Evolutionary conservation across 148 eudicot species (phyloP), one percentile per base, ranked within the genome.

Genomic region (Silene latifolia): DNA sequence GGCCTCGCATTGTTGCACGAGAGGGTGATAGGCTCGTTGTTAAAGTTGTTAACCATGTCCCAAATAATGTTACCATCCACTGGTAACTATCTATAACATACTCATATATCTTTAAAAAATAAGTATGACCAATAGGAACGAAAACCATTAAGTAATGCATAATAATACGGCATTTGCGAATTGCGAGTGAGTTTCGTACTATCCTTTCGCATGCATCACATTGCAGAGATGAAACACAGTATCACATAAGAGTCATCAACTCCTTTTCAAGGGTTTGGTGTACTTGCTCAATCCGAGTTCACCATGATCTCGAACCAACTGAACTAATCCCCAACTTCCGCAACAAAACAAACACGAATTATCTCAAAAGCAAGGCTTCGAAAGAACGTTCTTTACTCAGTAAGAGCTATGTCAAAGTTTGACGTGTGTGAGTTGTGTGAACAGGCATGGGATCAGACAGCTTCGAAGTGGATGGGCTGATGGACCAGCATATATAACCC

Each of bases 401-500:
- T 39, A 39, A 39, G 56, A 13, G 56, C 17, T 4, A 11, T 12
- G 56, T 51, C 14, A 15, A 51, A 51, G 9, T 13, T 51, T 51
- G 56, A 51, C 56, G 9, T 51, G 11, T 39, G 23, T 10, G 32
- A 14, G 46, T 13, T 64, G 29, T 51, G 71, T 74, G 32, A 23
- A 66, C 68, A 87, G 89, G 88, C 90, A 87, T 76, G 88, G 90
- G 10, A 80, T 87, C 58, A 69, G 87, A 66, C 90, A 87, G 19
- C 67, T 87, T 4, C 69, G 76, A 80, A 87, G 80, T 23, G 90
- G 88, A 63, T 87, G 89, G 89, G 89, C 89, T 11, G 89, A 87
- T 54, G 89, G 89, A 15, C 89, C 89, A 2, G 86, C 87, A 63
- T 87, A 87, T 19, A 77, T 83, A 60, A 79, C 89, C 19, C 87